A percentile compares a stretch with the other conserved stretches of the same genome.
These are phyloP conservation scores for Talaromyces marneffei DNA, from an alignment of 2,329 filamentous ascomycete genomes.

Conservation along the genomic window DNA sequence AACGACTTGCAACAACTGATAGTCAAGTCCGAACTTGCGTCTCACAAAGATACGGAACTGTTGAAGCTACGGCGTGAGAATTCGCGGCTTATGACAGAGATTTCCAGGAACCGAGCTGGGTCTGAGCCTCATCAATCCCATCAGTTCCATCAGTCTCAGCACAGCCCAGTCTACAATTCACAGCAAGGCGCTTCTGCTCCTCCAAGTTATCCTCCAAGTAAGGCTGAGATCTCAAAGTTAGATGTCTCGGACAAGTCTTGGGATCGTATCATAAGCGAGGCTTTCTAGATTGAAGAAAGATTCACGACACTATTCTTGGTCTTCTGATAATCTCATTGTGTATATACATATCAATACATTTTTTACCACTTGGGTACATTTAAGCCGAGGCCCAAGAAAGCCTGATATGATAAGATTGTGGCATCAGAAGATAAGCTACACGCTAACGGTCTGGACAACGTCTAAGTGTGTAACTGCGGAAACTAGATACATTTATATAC, in stretches of 20 bases:
- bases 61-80: slow-evolving; percentile 22
- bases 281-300: neutral
- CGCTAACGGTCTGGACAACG: too few species aligned
- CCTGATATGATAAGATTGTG: too few species aligned
- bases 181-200: neutral
- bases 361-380: too few species aligned
- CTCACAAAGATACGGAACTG: slow-evolving; percentile 17
- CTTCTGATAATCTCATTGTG: too few species aligned
- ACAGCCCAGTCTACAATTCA: slow-evolving; percentile 1
- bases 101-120: slow-evolving; percentile 12
- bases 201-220: neutral
- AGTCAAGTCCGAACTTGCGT: slow-evolving; percentile 19
- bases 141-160: slow-evolving; percentile 10
- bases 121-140: neutral
- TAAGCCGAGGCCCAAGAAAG: too few species aligned
- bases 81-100: slow-evolving; percentile 20
- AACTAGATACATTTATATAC: neutral
- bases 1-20: slow-evolving; percentile 22
- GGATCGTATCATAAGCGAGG: slow-evolving; percentile 15
- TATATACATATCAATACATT: too few species aligned
- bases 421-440: too few species aligned
- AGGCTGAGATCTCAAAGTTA: neutral
- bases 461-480: neutral
- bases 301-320: neutral
- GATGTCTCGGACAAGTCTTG: slow-evolving; percentile 13